Percentiles rank a stretch among this genome's conserved stretches.
These are phyloP conservation scores for Rhizomucor miehei DNA, from an alignment of 371 early-diverging fungal genomes.

Conservation along the genomic window DNA sequence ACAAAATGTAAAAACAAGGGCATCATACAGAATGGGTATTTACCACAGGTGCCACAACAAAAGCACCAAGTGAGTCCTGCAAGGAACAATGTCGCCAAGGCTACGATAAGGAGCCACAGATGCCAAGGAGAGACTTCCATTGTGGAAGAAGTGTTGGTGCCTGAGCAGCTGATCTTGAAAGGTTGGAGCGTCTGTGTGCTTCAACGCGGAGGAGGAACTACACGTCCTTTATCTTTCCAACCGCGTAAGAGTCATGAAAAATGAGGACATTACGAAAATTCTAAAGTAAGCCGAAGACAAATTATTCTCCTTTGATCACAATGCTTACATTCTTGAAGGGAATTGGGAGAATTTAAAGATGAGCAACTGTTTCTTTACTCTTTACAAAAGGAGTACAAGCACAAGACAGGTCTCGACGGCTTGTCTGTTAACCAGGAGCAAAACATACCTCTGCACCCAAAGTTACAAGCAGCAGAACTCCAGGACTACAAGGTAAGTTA, in stretches of 20 bases:
- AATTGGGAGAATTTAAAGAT: too few species aligned
- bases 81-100: background rate
- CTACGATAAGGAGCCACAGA: background rate
- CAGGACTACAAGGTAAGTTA: background rate
- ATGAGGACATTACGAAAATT: too few species aligned
- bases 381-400: conserved; percentile 4
- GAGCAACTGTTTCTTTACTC: background rate
- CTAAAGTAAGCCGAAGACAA: too few species aligned
- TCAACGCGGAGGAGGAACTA: too few species aligned
- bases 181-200: too few species aligned
- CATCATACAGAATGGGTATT: background rate
- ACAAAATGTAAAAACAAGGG: background rate
- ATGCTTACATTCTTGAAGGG: too few species aligned
- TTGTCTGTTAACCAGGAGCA: background rate
- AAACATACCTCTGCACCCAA: conserved; percentile 11
- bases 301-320: too few species aligned
- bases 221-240: too few species aligned
- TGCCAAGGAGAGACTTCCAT: background rate
- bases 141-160: too few species aligned
- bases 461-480: conserved; percentile 1
- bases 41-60: background rate
- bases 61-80: background rate
- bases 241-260: too few species aligned
- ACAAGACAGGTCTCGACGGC: background rate
- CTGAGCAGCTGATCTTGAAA: too few species aligned